A percentile compares a stretch with the other conserved stretches of the same genome.
Evolutionary conservation across 257 asterid species (phyloP).

Genomic region (Hygrophila difformis): DNA sequence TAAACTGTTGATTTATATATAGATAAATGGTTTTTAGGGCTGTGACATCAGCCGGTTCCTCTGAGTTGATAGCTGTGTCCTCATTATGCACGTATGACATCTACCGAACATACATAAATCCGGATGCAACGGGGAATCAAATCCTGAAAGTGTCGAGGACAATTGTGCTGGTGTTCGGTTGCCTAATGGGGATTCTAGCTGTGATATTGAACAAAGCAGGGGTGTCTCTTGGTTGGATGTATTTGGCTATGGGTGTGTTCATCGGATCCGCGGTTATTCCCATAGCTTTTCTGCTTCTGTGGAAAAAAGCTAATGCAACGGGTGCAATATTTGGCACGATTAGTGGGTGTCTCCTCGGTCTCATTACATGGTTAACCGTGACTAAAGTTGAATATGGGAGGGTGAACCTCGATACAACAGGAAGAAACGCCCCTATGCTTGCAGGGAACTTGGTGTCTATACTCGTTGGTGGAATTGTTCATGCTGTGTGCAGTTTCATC

Average conservation of each 20-base stretch:
- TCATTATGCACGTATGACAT: slow-evolving; percentile 85
- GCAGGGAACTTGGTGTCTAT: slow-evolving; percentile 89
- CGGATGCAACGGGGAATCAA: slow-evolving; percentile 70
- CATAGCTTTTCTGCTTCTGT: slow-evolving; percentile 85
- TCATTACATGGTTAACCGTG: slow-evolving; percentile 71
- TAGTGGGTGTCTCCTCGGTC: slow-evolving; percentile 69
- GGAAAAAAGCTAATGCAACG: slow-evolving; percentile 68
- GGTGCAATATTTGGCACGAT: slow-evolving; percentile 76
- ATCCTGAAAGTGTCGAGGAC: slow-evolving; percentile 64
- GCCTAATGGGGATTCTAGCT: slow-evolving; percentile 83
- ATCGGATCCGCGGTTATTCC: slow-evolving; percentile 88
- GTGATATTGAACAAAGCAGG: slow-evolving; percentile 77
- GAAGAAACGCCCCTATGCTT: slow-evolving; percentile 86
- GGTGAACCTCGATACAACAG: slow-evolving; percentile 78
- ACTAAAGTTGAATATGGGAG: slow-evolving; percentile 68
- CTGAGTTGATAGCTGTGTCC: slow-evolving; percentile 87
- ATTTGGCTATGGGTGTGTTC: slow-evolving; percentile 83
- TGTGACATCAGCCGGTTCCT: slow-evolving; percentile 93
- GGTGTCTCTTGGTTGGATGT: slow-evolving; percentile 93
- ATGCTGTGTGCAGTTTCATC: slow-evolving; percentile 53
- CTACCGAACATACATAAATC: slow-evolving; percentile 78
- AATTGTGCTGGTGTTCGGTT: slow-evolving; percentile 55
- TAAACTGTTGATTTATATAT: not conserved
- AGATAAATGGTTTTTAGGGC: slow-evolving; percentile 44
- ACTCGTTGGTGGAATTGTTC: slow-evolving; percentile 72